Conservation (phyloP, 2,329 filamentous ascomycete species). For the Dothideomycetes sp. region DNA sequence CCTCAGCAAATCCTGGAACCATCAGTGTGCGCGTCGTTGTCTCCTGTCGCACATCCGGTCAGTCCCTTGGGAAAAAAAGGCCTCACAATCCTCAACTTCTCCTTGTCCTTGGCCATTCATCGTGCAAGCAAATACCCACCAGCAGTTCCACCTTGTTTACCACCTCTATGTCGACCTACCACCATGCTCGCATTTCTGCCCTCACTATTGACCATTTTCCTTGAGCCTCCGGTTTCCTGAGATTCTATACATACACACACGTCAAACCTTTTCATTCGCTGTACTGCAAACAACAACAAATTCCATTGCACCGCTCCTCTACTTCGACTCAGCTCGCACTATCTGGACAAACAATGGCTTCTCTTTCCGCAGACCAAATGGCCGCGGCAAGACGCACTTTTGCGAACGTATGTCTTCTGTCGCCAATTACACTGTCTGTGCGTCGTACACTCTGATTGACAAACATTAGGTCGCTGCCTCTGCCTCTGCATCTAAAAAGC, state of each 20-base stretch:
- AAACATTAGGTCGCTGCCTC: slow-evolving; percentile 32
- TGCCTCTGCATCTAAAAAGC: too few relatives aligned
- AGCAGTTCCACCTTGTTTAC: too few relatives aligned
- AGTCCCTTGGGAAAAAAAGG: too few relatives aligned
- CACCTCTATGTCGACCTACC: slow-evolving; percentile 36
- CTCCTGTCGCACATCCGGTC: too few relatives aligned
- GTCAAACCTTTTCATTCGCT: slow-evolving; percentile 13
- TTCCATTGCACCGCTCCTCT: slow-evolving; percentile 14
- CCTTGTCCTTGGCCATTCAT: too few relatives aligned
- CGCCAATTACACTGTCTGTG: background rate
- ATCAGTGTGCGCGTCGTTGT: too few relatives aligned
- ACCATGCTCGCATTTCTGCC: slow-evolving; percentile 42
- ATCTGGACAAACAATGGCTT: slow-evolving; percentile 24
- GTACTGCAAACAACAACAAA: slow-evolving; percentile 1
- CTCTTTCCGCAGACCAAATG: slow-evolving; percentile 22
- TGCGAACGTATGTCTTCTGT: slow-evolving; percentile 54
- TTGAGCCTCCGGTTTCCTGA: slow-evolving; percentile 42
- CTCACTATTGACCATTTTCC: slow-evolving; percentile 39
- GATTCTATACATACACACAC: slow-evolving; percentile 13
- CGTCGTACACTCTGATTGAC: slow-evolving; percentile 16
- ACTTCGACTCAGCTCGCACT: slow-evolving; percentile 15
- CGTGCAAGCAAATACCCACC: too few relatives aligned
- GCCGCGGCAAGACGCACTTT: slow-evolving; percentile 53
- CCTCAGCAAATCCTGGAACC: too few relatives aligned
- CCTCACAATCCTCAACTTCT: too few relatives aligned